These are phyloP conservation scores for Suillus clintonianus DNA, from an alignment of 768 basidiomycete species.

Conservation along the genomic window DNA sequence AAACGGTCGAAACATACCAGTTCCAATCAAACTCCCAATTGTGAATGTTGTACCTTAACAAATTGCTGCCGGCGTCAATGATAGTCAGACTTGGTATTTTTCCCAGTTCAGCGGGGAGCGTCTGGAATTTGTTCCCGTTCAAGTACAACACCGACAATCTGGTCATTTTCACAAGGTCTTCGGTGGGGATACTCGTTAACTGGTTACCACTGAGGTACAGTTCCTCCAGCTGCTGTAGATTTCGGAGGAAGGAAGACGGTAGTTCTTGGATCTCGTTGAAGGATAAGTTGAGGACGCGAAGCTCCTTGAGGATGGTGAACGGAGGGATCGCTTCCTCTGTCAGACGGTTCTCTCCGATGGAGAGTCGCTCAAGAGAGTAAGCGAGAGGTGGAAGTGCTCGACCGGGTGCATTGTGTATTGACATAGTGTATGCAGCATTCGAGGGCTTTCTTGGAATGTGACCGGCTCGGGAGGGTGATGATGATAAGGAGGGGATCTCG, in stretches of 20 bases:
- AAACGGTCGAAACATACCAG: constrained; percentile 58
- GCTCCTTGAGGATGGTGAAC: constrained; percentile 72
- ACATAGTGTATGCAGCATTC: constrained; percentile 18
- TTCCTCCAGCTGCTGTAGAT: constrained; percentile 72
- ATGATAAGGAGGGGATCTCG: constrained; percentile 15
- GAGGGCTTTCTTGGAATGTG: constrained; percentile 35
- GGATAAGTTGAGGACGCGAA: constrained; percentile 84
- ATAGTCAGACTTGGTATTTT: constrained; percentile 77
- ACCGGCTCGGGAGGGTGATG: constrained; percentile 15
- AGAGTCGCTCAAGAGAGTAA: constrained; percentile 72
- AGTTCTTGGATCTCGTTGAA: constrained; percentile 95
- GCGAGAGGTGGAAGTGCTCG: constrained; percentile 59
- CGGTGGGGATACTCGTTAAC: constrained; percentile 84
- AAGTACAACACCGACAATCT: constrained; percentile 77
- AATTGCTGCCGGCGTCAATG: constrained; percentile 92
- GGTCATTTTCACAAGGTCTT: constrained; percentile 76
- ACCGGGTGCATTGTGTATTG: constrained; percentile 24
- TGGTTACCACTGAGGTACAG: constrained; percentile 96
- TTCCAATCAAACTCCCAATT: constrained; percentile 99
- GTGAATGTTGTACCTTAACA: constrained; percentile 94
- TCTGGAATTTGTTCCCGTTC: constrained; percentile 93
- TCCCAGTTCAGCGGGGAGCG: constrained; percentile 86
- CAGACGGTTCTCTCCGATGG: constrained; percentile 87
- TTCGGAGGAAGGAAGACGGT: constrained; percentile 73
- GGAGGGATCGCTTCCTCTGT: constrained; percentile 78